Percentiles rank a stretch among this genome's conserved stretches.
phyloP scores from a whole-genome alignment of 2,329 filamentous ascomycete genomes.

The Pseudogymnoascus sp. region DNA sequence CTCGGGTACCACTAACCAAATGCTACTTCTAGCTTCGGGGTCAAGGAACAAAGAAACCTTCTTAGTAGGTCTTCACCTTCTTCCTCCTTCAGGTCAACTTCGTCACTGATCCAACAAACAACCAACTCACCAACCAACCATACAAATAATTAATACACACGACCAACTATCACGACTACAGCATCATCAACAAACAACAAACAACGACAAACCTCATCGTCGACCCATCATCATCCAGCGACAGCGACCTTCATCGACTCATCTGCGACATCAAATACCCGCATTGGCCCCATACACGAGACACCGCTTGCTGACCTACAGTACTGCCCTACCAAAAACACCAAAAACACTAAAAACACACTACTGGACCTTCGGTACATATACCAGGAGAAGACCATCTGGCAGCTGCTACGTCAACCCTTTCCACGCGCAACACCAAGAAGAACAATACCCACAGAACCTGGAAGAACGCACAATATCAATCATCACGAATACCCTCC shows the following conservation, averaged over 20 bases:
- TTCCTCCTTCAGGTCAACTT: neutral
- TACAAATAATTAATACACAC: neutral
- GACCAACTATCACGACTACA: neutral
- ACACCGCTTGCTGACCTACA: neutral
- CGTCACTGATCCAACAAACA: neutral
- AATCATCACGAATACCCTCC: neutral
- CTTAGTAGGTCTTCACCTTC: neutral
- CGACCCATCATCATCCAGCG: neutral
- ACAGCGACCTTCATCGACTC: neutral
- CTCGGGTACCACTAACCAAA: neutral
- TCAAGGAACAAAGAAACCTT: neutral
- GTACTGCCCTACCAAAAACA: too few species aligned
- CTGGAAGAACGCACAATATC: neutral
- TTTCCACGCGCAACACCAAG: neutral
- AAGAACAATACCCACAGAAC: neutral
- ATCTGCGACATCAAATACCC: neutral
- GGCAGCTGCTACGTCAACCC: constrained; percentile 5
- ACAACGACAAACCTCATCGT: neutral
- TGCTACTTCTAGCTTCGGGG: neutral
- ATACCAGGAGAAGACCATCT: neutral
- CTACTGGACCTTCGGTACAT: neutral
- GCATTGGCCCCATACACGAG: constrained; percentile 6
- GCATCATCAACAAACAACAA: neutral
- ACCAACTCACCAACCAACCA: neutral
- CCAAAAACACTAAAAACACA: neutral